Conservation (phyloP, 108 stramenopile genomes). For the Nitzschia palea region DNA sequence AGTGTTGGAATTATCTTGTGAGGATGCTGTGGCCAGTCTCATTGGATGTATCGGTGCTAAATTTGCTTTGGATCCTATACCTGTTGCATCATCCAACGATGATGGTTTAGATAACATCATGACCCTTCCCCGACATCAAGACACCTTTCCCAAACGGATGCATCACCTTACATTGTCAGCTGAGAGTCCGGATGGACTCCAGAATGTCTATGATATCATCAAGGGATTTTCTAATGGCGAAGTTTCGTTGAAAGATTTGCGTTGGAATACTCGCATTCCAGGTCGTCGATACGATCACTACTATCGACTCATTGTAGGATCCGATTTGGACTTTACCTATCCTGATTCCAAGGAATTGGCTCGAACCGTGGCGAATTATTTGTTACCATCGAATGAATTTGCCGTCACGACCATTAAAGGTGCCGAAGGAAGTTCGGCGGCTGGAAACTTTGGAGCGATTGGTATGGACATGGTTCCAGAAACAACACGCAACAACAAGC, state of each 20-base stretch:
- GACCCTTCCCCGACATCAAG: slow-evolving; percentile 18
- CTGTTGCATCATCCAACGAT: not conserved
- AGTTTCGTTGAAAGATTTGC: slow-evolving; percentile 28
- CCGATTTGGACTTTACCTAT: slow-evolving; percentile 44
- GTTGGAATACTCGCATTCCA: slow-evolving; percentile 21
- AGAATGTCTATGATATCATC: slow-evolving; percentile 9
- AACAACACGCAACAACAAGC: not conserved
- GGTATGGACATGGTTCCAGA: slow-evolving; percentile 22
- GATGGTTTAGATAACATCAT: slow-evolving; percentile 16
- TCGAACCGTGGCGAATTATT: slow-evolving; percentile 30
- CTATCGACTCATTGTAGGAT: slow-evolving; percentile 37
- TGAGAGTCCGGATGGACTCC: slow-evolving; percentile 13
- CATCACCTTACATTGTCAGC: slow-evolving; percentile 37
- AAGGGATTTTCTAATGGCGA: slow-evolving; percentile 11
- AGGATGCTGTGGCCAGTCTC: slow-evolving; percentile 23
- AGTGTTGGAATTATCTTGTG: slow-evolving; percentile 37
- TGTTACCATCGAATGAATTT: slow-evolving; percentile 33
- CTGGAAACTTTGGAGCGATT: slow-evolving; percentile 9
- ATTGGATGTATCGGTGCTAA: slow-evolving; percentile 38
- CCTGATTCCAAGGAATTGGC: slow-evolving; percentile 43
- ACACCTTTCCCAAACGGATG: slow-evolving; percentile 21
- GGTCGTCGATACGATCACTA: slow-evolving; percentile 12
- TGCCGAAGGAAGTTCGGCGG: not conserved
- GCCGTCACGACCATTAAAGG: slow-evolving; percentile 15
- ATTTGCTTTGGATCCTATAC: slow-evolving; percentile 4